phyloP scores from a whole-genome alignment of 192 early-diverging fungal genomes.

The Dissophora ornata region DNA sequence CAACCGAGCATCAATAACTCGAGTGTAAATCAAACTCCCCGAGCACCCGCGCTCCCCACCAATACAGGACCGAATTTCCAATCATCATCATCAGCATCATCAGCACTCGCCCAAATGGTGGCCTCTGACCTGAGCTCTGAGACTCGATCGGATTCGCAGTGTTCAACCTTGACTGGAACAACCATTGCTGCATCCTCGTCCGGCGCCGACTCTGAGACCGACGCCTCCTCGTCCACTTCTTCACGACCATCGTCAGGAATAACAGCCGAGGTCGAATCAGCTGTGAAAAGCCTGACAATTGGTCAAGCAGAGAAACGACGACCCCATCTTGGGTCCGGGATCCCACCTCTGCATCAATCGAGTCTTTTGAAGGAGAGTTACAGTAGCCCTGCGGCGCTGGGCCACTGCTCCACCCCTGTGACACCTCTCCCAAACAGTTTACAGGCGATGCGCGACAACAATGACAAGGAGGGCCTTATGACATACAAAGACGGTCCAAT shows the following conservation, averaged over 20 bases:
- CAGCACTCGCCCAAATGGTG: background rate
- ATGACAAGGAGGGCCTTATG: background rate
- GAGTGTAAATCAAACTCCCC: background rate
- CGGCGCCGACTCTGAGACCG: too few relatives aligned
- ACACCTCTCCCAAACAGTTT: constrained; percentile 11
- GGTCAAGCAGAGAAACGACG: background rate
- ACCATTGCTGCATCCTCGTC: too few relatives aligned
- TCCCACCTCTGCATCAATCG: constrained; percentile 4
- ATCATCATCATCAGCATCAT: background rate
- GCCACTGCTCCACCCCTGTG: constrained; percentile 21
- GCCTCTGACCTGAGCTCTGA: background rate
- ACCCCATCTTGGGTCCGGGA: background rate
- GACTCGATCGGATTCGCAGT: constrained; percentile 11
- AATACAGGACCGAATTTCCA: background rate
- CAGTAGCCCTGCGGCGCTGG: constrained; percentile 30
- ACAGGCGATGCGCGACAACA: background rate
- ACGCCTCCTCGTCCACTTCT: constrained; percentile 5
- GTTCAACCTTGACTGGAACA: constrained; percentile 17
- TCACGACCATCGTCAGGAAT: constrained; percentile 20
- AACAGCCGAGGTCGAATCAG: constrained; percentile 11
- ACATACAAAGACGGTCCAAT: background rate
- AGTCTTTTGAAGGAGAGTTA: constrained; percentile 21
- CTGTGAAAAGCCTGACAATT: constrained; percentile 2
- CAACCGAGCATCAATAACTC: constrained; percentile 1
- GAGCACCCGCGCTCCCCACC: constrained; percentile 8